These are phyloP conservation scores for Corynespora cassiicola DNA, from an alignment of 2,329 filamentous ascomycete species.

Conservation along the genomic window DNA sequence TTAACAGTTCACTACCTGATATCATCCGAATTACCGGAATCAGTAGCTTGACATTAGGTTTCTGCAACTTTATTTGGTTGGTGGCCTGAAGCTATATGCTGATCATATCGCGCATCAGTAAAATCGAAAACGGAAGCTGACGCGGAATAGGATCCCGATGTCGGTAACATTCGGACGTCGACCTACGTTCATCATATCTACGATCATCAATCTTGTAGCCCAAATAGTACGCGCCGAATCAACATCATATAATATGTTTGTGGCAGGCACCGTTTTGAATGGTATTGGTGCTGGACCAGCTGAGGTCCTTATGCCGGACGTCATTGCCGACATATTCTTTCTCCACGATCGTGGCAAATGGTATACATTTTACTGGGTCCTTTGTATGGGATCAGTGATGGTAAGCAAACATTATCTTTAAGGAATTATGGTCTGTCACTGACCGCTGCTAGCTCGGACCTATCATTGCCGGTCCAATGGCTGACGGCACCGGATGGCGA, in stretches of 20 bases:
- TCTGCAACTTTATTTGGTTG: no score
- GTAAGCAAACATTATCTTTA: conserved; percentile 36
- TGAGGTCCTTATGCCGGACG: conserved; percentile 39
- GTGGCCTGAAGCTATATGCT: no score
- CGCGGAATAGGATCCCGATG: no score
- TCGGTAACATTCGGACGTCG: no score
- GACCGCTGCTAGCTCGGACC: conserved; percentile 50
- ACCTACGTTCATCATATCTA: conserved; percentile 42
- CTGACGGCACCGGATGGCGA: conserved; percentile 63
- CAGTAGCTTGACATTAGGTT: conserved; percentile 25
- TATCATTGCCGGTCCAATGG: conserved; percentile 68
- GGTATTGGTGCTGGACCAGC: conserved; percentile 41
- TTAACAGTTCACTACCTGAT: no score
- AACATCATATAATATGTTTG: conserved; percentile 39
- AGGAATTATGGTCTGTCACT: background rate
- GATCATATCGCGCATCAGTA: no score
- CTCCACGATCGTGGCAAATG: conserved; percentile 55
- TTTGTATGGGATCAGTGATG: conserved; percentile 69
- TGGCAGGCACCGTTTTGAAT: conserved; percentile 41
- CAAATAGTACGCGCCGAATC: no score
- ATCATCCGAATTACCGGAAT: no score
- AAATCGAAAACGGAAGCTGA: conserved; percentile 42
- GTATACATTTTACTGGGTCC: conserved; percentile 67
- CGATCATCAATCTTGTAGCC: conserved; percentile 21
- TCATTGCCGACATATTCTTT: conserved; percentile 43